Percentiles rank a stretch among this genome's conserved stretches.
Conservation (phyloP, 768 basidiomycete species). For the Auriculariales sp. region DNA sequence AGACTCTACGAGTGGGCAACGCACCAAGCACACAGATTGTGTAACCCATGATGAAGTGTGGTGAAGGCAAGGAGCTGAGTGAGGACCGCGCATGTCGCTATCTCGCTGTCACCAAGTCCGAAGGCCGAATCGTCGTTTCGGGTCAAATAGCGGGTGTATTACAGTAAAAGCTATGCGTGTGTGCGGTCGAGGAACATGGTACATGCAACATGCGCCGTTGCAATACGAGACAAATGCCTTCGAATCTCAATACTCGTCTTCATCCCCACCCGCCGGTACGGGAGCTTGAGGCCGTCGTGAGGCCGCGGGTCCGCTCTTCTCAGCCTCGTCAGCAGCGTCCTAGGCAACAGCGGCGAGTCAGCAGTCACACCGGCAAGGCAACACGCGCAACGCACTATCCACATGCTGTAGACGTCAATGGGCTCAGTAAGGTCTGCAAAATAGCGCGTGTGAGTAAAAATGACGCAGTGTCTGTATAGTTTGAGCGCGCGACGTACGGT, state of each 20-base stretch:
- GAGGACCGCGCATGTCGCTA: too few relatives aligned
- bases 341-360: not conserved
- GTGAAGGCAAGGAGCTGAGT: too few relatives aligned
- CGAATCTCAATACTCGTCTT: not conserved
- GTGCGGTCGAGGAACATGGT: too few relatives aligned
- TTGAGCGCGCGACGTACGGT: conserved; percentile 37
- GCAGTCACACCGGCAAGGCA: not conserved
- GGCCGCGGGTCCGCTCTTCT: conserved; percentile 18
- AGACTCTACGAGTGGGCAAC: conserved; percentile 3
- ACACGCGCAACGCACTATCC: conserved; percentile 32
- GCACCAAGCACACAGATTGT: conserved; percentile 78
- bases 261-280: not conserved
- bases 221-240: too few relatives aligned
- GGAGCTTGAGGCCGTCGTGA: not conserved
- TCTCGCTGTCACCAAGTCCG: too few relatives aligned
- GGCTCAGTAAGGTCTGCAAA: conserved; percentile 67
- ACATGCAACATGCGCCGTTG: too few relatives aligned
- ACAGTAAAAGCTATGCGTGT: too few relatives aligned
- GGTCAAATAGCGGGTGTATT: too few relatives aligned
- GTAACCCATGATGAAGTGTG: too few relatives aligned
- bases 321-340: conserved; percentile 73
- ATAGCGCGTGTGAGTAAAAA: conserved; percentile 8
- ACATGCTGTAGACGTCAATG: conserved; percentile 81
- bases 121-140: too few relatives aligned
- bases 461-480: not conserved